These are phyloP conservation scores for Bipolaris cookei DNA, from an alignment of 2,329 filamentous ascomycete species.

Conservation along the genomic window DNA sequence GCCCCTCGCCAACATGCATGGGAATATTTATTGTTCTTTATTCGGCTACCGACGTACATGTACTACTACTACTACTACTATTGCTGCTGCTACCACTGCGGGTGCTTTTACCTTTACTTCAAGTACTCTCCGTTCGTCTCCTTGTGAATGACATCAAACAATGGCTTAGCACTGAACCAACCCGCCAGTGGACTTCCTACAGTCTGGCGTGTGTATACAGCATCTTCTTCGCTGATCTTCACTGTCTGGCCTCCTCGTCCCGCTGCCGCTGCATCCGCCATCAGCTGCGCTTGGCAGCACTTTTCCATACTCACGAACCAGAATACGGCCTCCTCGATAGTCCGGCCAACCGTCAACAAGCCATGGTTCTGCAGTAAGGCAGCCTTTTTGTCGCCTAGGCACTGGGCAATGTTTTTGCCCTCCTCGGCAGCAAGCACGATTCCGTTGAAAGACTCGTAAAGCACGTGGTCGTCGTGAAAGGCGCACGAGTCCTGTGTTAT, in stretches of 20 bases:
- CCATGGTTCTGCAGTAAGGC: conserved; percentile 63
- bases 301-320: conserved; percentile 63
- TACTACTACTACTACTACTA: too few species aligned
- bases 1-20: neutral
- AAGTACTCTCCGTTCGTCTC: conserved; percentile 65
- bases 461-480: conserved; percentile 60
- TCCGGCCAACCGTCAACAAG: conserved; percentile 57
- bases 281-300: conserved; percentile 60
- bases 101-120: conserved; percentile 37
- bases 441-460: conserved; percentile 61
- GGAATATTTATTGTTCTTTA: neutral
- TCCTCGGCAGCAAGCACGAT: conserved; percentile 61
- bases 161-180: conserved; percentile 73
- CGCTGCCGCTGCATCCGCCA: conserved; percentile 62
- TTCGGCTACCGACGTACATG: too few species aligned
- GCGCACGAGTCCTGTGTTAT: conserved; percentile 64
- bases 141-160: conserved; percentile 72
- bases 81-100: conserved; percentile 26
- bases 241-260: conserved; percentile 69
- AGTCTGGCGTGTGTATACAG: conserved; percentile 69
- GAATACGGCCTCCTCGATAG: conserved; percentile 60
- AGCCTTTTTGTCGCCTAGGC: conserved; percentile 58
- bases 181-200: conserved; percentile 66
- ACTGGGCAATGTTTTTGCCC: conserved; percentile 59
- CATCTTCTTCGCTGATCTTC: conserved; percentile 72